Evolutionary conservation across 2,329 filamentous ascomycete genomes (phyloP).

Genomic region (Clarireedia hainanense): DNA sequence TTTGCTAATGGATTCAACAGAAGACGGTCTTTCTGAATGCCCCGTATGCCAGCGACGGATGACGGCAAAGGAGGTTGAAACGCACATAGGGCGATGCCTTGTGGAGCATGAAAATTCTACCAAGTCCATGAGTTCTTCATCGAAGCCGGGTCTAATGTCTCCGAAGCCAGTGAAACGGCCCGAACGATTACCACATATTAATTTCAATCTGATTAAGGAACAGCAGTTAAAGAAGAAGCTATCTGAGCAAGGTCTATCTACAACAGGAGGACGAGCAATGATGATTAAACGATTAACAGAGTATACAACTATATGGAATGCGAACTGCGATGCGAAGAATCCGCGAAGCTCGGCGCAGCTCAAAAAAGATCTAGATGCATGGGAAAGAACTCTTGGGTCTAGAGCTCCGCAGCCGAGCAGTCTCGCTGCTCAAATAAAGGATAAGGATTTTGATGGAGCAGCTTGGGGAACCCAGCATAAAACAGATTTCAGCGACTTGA

Average conservation of each 20-base stretch:
- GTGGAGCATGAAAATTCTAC: not conserved
- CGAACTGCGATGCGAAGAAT: conserved; percentile 79
- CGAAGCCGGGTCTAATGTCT: conserved; percentile 12
- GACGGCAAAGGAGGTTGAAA: conserved; percentile 62
- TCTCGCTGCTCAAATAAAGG: conserved; percentile 54
- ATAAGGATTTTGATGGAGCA: conserved; percentile 79
- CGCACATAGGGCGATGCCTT: conserved; percentile 34
- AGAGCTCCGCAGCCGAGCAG: conserved; percentile 34
- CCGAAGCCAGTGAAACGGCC: conserved; percentile 11
- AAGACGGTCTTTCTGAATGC: conserved; percentile 64
- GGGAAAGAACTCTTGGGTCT: conserved; percentile 78
- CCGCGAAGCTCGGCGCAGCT: conserved; percentile 66
- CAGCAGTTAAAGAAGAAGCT: conserved; percentile 71
- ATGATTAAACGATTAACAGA: conserved; percentile 79
- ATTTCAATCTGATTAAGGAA: conserved; percentile 84
- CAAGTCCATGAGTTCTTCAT: conserved; percentile 9
- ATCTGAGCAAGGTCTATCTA: conserved; percentile 68
- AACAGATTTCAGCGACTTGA: conserved; percentile 68
- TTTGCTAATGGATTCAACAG: conserved; percentile 12
- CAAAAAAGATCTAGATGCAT: conserved; percentile 69
- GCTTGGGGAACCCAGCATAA: conserved; percentile 70
- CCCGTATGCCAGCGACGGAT: conserved; percentile 61
- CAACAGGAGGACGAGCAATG: conserved; percentile 56
- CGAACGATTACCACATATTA: conserved; percentile 60
- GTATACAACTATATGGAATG: conserved; percentile 94